These are phyloP conservation scores for Suillus subalutaceus DNA, from an alignment of 768 basidiomycete species.

Conservation along the genomic window DNA sequence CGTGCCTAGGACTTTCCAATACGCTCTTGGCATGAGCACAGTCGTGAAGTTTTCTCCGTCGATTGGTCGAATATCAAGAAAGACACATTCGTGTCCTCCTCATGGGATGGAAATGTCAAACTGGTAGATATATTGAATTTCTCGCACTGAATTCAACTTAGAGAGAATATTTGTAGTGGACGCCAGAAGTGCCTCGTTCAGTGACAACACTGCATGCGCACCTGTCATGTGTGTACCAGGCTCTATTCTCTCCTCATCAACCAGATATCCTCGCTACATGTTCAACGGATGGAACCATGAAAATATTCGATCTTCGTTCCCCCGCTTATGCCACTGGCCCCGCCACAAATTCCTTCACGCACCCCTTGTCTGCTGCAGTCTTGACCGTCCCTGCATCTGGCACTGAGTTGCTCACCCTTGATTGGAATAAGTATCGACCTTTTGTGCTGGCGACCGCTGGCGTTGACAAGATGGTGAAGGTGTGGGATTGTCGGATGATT, in stretches of 20 bases:
- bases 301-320: slow-evolving; percentile 77
- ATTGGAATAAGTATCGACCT: slow-evolving; percentile 93
- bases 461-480: slow-evolving; percentile 73
- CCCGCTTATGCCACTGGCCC: slow-evolving; percentile 61
- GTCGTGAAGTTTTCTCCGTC: slow-evolving; percentile 88
- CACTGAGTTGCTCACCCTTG: slow-evolving; percentile 78
- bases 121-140: slow-evolving; percentile 55
- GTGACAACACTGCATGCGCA: slow-evolving; percentile 84
- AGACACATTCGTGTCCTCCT: slow-evolving; percentile 82
- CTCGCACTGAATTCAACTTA: neutral
- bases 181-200: slow-evolving; percentile 78
- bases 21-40: slow-evolving; percentile 92
- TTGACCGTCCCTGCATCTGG: slow-evolving; percentile 79
- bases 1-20: slow-evolving; percentile 79
- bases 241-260: slow-evolving; percentile 90
- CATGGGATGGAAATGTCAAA: slow-evolving; percentile 93
- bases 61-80: slow-evolving; percentile 97
- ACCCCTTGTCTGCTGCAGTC: slow-evolving; percentile 68
- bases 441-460: slow-evolving; percentile 76
- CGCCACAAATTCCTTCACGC: slow-evolving; percentile 58
- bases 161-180: slow-evolving; percentile 62
- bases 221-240: slow-evolving; percentile 83
- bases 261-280: slow-evolving; percentile 82
- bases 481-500: slow-evolving; percentile 91
- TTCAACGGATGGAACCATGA: slow-evolving; percentile 84